phyloP scores from a whole-genome alignment of 2,329 filamentous ascomycete species.

The Thyridium curvatum region DNA sequence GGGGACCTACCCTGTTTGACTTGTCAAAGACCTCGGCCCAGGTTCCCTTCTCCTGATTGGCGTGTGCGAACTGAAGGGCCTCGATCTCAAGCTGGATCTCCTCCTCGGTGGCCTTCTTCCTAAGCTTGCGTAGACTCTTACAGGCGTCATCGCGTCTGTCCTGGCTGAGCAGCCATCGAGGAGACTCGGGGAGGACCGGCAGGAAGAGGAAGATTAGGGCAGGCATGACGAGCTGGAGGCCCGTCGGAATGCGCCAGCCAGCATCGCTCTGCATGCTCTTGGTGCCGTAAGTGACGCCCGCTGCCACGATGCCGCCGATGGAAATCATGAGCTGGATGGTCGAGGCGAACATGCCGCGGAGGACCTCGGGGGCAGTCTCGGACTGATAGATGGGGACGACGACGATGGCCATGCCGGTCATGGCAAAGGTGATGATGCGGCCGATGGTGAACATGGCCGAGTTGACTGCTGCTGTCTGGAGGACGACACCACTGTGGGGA shows the following conservation, averaged over 20 bases:
- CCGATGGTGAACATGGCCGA: slow-evolving; percentile 22
- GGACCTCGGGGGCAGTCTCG: slow-evolving; percentile 15
- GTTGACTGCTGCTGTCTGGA: slow-evolving; percentile 19
- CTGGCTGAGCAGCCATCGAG: slow-evolving; percentile 37
- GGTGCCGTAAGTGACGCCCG: slow-evolving; percentile 18
- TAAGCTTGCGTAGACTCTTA: slow-evolving; percentile 22
- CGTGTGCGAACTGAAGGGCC: slow-evolving; percentile 10
- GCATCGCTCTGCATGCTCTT: slow-evolving; percentile 12
- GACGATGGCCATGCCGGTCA: slow-evolving; percentile 24
- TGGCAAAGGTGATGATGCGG: slow-evolving; percentile 20
- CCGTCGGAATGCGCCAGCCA: slow-evolving; percentile 43
- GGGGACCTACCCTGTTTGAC: slow-evolving; percentile 7
- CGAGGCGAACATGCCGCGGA: slow-evolving; percentile 20
- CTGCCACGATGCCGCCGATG: slow-evolving; percentile 16
- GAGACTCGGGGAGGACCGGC: slow-evolving; percentile 40
- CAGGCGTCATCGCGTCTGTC: slow-evolving; percentile 31
- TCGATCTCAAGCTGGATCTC: slow-evolving; percentile 16
- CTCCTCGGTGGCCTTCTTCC: slow-evolving; percentile 18
- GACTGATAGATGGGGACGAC: slow-evolving; percentile 23
- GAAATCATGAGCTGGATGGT: slow-evolving; percentile 20
- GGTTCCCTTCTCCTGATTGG: slow-evolving; percentile 12
- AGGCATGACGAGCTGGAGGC: slow-evolving; percentile 45
- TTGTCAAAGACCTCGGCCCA: slow-evolving; percentile 16
- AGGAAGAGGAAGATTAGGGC: slow-evolving; percentile 36
- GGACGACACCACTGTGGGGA: slow-evolving; percentile 12